These are phyloP conservation scores for Lactarius hengduanensis DNA, from an alignment of 768 basidiomycete genomes.

Conservation along the genomic window DNA sequence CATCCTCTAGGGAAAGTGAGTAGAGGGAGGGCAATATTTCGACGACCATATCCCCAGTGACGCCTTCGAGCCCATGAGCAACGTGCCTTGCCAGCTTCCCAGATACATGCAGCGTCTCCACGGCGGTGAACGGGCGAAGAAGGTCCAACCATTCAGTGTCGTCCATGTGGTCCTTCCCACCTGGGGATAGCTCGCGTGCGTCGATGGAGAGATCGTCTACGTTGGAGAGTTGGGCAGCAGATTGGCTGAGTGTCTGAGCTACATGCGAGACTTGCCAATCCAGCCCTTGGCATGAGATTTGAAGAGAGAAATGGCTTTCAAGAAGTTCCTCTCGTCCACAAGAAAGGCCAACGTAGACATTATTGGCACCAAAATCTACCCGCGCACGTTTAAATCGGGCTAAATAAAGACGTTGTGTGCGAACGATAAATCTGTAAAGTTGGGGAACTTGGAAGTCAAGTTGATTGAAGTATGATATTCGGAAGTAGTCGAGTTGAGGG, in stretches of 20 bases:
- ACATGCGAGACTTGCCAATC: constrained; percentile 10
- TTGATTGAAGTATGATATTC: constrained; percentile 2
- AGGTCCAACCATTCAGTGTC: neutral
- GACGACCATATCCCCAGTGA: neutral
- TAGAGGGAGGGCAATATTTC: neutral
- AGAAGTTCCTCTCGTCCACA: neutral
- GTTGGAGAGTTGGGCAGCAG: neutral
- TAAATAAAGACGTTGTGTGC: neutral
- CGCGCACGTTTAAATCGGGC: neutral
- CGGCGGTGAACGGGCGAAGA: neutral
- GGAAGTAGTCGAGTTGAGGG: neutral
- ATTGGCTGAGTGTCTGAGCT: neutral
- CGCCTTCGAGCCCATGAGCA: neutral
- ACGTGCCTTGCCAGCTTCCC: neutral
- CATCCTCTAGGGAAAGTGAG: neutral
- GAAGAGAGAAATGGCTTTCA: neutral
- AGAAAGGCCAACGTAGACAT: neutral
- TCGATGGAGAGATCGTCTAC: neutral
- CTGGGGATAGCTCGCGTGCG: neutral
- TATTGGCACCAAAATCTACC: neutral
- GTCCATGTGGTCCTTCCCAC: neutral
- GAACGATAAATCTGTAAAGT: neutral
- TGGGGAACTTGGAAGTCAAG: neutral
- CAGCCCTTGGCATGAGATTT: neutral
- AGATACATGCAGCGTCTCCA: neutral